Conservation (phyloP, 75 land plant species). For the Cryptomeria japonica region DNA sequence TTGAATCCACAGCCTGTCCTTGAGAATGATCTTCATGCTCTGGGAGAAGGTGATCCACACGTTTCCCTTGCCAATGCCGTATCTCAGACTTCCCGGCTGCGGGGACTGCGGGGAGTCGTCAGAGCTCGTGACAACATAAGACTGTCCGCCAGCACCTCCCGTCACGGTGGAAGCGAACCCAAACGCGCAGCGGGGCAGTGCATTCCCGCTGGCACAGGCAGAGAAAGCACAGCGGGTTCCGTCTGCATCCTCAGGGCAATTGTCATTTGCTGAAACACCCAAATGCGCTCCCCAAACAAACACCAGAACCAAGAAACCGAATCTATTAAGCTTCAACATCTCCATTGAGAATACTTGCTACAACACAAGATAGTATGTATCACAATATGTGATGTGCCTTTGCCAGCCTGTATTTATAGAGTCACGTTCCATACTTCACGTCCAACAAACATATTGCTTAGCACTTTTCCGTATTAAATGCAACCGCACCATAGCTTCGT, state of each 20-base stretch:
- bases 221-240: constrained; percentile 34
- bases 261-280: too few species aligned
- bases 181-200: constrained; percentile 13
- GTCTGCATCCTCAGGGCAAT: neutral
- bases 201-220: constrained; percentile 18
- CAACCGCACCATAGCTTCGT: too few species aligned
- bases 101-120: constrained; percentile 18
- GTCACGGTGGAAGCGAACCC: constrained; percentile 32
- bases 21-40: constrained; percentile 23
- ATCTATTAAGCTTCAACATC: too few species aligned
- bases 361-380: too few species aligned
- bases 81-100: constrained; percentile 30
- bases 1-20: constrained; percentile 28
- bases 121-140: constrained; percentile 28
- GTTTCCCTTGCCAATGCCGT: constrained; percentile 23
- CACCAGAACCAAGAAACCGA: too few species aligned
- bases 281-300: too few species aligned
- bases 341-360: too few species aligned
- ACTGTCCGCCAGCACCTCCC: constrained; percentile 30
- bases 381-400: too few species aligned
- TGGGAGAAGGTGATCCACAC: constrained; percentile 40
- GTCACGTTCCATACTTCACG: too few species aligned
- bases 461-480: too few species aligned
- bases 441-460: too few species aligned
- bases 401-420: too few species aligned